Evolutionary conservation across 2,329 filamentous ascomycete species (phyloP), one percentile per base, ranked within the genome.

Genomic region (Aspergillus transmontanensis): DNA sequence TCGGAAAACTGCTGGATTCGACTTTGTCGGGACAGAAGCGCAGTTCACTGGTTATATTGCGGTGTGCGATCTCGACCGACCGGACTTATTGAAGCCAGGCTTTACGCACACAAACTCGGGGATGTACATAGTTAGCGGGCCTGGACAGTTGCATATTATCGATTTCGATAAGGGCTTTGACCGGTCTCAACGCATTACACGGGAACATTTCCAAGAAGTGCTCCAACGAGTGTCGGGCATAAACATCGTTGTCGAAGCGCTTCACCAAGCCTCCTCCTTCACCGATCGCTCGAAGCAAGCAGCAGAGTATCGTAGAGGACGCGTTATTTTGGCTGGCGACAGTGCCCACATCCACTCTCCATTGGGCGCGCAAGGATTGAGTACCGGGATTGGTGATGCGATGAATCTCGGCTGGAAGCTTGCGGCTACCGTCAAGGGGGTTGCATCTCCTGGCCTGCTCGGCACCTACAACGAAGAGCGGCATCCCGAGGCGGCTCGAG

Each of bases 321-420:
- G 83, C 9, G 71, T 85, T 6, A 80, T 86, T 43, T 71, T 87
- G 0, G 62, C 57, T 4, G 67, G 67, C 9, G 67, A 68, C 19
- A 84, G 81, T 2, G 84, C 84, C 41, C 84, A 87, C 63, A 84
- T 83, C 7, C 83, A 86, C 64, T 82, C 76, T 34, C 82, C 82
- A 0, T 80, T 80, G 0, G 85, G 83, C 3, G 85, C 82, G 0
- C 84, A 85, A 67, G 85, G 84, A 3, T 82, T 86, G 80, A 86
- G 86, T 68, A 81, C 82, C 0, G 83, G 83, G 0, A 74, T 86
- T 16, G 79, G 82, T 19, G 84, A 85, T 59, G 80, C 82, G 1
- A 73, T 82, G 19, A 85, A 85, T 63, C 75, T 86, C 0, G 80
- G 78, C n/a, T 86, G 84, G 83, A 86, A 85, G 68, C 75, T 86